Evolutionary conservation across 768 basidiomycete species (phyloP).

Genomic region (Albatrellus ellisii): DNA sequence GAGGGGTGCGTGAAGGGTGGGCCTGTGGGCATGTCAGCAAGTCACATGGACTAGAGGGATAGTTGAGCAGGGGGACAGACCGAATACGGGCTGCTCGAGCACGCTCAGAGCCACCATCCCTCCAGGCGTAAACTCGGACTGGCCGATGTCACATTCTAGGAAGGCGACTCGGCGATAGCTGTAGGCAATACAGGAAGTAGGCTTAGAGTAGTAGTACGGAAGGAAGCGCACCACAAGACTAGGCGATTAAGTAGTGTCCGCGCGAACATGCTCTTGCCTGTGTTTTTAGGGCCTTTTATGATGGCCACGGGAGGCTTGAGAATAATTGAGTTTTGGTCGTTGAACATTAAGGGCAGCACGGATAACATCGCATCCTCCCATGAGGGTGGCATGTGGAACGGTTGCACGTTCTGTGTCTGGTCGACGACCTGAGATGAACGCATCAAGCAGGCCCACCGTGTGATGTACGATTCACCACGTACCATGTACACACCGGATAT

Average conservation of each 20-base stretch:
- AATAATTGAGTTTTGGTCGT: not conserved
- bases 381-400: conserved; percentile 23
- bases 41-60: not conserved
- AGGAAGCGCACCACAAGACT: conserved; percentile 33
- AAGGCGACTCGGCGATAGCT: conserved; percentile 79
- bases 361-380: conserved; percentile 22
- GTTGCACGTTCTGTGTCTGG: conserved; percentile 20
- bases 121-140: conserved; percentile 84
- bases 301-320: conserved; percentile 19
- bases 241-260: conserved; percentile 61
- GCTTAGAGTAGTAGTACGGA: not conserved
- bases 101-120: conserved; percentile 77
- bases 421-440: conserved; percentile 16
- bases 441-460: conserved; percentile 12
- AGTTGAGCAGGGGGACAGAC: conserved; percentile 25
- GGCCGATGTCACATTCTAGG: conserved; percentile 87
- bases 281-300: conserved; percentile 76
- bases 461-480: conserved; percentile 12
- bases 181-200: not conserved
- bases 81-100: conserved; percentile 54
- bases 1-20: conserved; percentile 81
- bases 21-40: conserved; percentile 31
- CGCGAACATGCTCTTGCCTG: conserved; percentile 86
- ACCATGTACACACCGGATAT: conserved; percentile 39
- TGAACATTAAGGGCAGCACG: not conserved